Percentiles rank a stretch among this genome's conserved stretches.
These are phyloP conservation scores for Aspergillus pseudotamarii DNA, from an alignment of 2,329 filamentous ascomycete genomes.

Conservation along the genomic window DNA sequence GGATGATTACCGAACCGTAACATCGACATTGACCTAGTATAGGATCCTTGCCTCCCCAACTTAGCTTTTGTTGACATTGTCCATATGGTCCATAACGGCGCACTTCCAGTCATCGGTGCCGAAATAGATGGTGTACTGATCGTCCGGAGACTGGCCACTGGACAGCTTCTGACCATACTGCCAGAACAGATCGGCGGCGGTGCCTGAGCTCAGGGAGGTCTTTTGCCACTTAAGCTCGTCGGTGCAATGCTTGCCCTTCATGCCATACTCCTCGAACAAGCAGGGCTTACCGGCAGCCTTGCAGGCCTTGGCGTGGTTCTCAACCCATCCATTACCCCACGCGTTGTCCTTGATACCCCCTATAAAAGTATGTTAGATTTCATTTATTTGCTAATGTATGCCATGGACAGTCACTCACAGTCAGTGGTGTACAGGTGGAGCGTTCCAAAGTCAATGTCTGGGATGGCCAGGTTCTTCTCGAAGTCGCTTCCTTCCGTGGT, in stretches of 20 bases:
- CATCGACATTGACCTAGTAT: neutral
- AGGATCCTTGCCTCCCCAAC: neutral
- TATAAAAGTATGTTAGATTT: neutral
- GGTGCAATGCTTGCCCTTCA: neutral
- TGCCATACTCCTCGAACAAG: neutral
- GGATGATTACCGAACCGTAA: neutral
- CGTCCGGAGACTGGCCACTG: neutral
- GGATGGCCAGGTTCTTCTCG: constrained; percentile 12
- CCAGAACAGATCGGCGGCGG: neutral
- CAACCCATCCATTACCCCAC: neutral
- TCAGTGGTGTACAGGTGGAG: constrained; percentile 11
- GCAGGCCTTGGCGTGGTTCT: neutral
- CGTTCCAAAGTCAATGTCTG: constrained; percentile 16
- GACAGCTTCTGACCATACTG: constrained; percentile 2
- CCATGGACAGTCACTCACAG: neutral
- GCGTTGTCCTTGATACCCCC: neutral
- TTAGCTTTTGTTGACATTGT: neutral
- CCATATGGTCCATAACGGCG: neutral
- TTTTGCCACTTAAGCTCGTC: neutral
- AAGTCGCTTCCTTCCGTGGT: constrained; percentile 17
- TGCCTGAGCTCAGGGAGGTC: neutral
- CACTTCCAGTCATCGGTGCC: neutral
- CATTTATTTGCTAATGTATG: neutral
- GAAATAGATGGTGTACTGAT: neutral
- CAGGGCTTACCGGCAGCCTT: neutral